These are phyloP conservation scores for Kwoniella sp. DNA, from an alignment of 768 basidiomycete species.

Conservation along the genomic window DNA sequence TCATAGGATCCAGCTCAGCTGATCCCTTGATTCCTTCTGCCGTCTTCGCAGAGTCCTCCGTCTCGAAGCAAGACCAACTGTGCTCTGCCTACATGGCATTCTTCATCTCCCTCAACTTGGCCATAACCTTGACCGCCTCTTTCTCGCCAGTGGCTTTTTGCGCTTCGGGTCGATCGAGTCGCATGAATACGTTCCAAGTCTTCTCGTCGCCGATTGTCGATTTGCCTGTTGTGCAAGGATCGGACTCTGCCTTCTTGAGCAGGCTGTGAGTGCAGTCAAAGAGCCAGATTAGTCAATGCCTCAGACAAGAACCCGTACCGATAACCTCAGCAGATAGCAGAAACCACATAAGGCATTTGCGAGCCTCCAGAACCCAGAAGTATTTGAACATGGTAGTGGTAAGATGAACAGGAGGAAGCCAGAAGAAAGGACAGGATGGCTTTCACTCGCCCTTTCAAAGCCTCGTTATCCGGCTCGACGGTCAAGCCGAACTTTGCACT, in stretches of 20 bases:
- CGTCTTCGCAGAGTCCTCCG: too few relatives aligned
- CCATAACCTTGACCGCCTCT: constrained; percentile 68
- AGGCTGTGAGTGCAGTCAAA: constrained; percentile 55
- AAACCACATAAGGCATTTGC: too few relatives aligned
- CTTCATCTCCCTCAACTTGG: constrained; percentile 75
- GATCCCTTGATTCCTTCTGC: too few relatives aligned
- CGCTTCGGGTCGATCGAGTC: constrained; percentile 66
- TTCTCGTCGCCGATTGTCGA: constrained; percentile 93
- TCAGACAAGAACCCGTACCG: neutral
- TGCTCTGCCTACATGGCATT: constrained; percentile 58
- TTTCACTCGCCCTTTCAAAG: constrained; percentile 59
- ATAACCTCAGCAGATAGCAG: too few relatives aligned
- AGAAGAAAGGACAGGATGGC: too few relatives aligned
- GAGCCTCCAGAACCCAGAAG: too few relatives aligned
- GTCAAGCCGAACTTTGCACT: constrained; percentile 68
- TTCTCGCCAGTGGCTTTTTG: constrained; percentile 60
- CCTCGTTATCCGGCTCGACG: constrained; percentile 62
- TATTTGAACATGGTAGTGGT: neutral
- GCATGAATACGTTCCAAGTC: constrained; percentile 94
- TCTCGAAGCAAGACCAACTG: too few relatives aligned
- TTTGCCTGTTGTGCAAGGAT: constrained; percentile 72
- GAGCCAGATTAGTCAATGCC: neutral
- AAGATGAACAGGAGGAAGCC: neutral
- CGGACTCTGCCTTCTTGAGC: constrained; percentile 62
- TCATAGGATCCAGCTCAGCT: too few relatives aligned